Conservation (phyloP, 495 filamentous ascomycete species). For the Aspergillus nidulans region DNA sequence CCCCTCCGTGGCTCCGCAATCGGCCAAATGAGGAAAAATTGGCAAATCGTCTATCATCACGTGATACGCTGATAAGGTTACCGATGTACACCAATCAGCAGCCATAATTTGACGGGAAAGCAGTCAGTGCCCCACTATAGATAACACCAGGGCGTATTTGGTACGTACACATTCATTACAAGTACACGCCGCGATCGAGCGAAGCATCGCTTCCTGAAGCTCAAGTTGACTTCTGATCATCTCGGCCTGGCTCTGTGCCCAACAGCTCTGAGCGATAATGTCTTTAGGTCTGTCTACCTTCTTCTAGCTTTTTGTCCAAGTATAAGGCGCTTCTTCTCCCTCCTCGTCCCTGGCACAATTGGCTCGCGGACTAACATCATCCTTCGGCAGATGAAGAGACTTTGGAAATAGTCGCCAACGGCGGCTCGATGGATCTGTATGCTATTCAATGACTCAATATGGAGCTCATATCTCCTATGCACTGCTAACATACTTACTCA, state of each 20-base stretch:
- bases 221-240: conserved; percentile 2
- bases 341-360: not conserved
- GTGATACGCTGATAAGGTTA: conserved; percentile 16
- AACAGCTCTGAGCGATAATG: conserved; percentile 24
- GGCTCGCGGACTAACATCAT: conserved; percentile 2
- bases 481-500: conserved; percentile 30
- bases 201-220: conserved; percentile 1
- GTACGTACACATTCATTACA: not conserved
- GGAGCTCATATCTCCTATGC: not conserved
- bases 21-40: conserved; percentile 12
- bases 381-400: conserved; percentile 52
- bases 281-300: conserved; percentile 32
- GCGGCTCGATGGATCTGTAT: conserved; percentile 68
- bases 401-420: conserved; percentile 57
- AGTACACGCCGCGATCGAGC: not conserved
- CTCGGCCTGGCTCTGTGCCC: not conserved
- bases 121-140: conserved; percentile 8
- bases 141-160: not conserved
- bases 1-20: conserved; percentile 25
- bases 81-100: conserved; percentile 12
- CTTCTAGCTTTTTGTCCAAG: not conserved
- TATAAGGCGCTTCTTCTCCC: not conserved
- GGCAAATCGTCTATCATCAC: conserved; percentile 22
- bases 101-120: conserved; percentile 2
- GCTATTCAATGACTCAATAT: conserved; percentile 14